Base-by-base conservation (phyloP, 75 land plant genomes). In the Pseudotsuga menziesii region DNA sequence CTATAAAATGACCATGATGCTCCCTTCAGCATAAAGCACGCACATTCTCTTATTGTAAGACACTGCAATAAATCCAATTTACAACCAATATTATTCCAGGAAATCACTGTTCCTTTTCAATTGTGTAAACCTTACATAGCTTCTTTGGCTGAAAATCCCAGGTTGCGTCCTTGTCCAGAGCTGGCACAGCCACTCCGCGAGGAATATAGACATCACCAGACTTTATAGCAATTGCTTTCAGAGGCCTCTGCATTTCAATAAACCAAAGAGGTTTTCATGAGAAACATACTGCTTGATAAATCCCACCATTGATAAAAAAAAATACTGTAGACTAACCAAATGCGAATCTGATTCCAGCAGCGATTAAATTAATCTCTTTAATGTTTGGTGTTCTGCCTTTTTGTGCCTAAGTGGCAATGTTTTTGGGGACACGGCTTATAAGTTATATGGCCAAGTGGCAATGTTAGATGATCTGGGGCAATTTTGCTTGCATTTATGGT, bases 141-240 rank as follows among this genome's bases (percentile, higher is more conserved):
- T 89, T 90, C 75, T 87, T 91, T 3, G 99, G 99, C 75, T 89
- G 77, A 75, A 95, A 97, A 56, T 97, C 99, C 98, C 98, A 97
- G 16, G 79, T 74, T 26, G 44, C 82, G 44, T 95, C 93, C 83
- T 96, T 97, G 76, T 97, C 96, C 39, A 97, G 86, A 16, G 99
- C 96, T 61, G 99, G 99, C 26, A 97, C 99, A 75, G 99, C 81
- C 25, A 97, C 99, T 81, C 99, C 99, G 77, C 99, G 96, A 77
- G 99, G 99, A 39, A 97, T 97, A 80, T 97, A 97, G 32, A 97
- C 99, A 93, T 93, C 99, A 59, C 90, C 89, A 73, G 96, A 97
- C 80, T 74, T 82, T 36, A 77, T 78, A 27, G 99, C 99, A 85
- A 97, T 97, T 7, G 99, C 94, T 81, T 95, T 97, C 78, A 97